These are phyloP conservation scores for Drechslerella dactyloides DNA, from an alignment of 2,329 filamentous ascomycete genomes.

Conservation along the genomic window DNA sequence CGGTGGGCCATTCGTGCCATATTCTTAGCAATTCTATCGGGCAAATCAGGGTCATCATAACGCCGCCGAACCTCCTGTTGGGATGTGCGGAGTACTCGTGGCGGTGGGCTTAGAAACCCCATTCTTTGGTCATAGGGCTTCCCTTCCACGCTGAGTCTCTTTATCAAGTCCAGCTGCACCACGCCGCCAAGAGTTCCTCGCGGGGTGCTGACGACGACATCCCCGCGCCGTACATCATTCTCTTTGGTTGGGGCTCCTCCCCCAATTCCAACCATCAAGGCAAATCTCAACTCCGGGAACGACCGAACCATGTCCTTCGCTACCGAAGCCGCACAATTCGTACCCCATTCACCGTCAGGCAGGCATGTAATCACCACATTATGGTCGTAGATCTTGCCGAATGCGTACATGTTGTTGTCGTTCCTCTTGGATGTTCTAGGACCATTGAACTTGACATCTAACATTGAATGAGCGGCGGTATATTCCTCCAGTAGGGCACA, in stretches of 20 bases:
- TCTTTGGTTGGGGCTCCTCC: conserved; percentile 21
- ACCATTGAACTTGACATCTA: not conserved
- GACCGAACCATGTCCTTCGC: not conserved
- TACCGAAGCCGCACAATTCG: not conserved
- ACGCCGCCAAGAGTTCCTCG: not conserved
- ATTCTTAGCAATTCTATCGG: too few species aligned
- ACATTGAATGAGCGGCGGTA: conserved; percentile 2
- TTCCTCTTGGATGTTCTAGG: not conserved
- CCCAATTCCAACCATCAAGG: conserved; percentile 24
- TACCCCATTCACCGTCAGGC: conserved; percentile 11
- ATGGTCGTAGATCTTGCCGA: conserved; percentile 8
- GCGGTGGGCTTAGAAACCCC: not conserved
- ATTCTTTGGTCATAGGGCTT: conserved; percentile 3
- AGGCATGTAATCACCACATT: conserved; percentile 19
- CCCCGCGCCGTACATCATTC: conserved; percentile 12
- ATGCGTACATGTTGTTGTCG: conserved; percentile 14
- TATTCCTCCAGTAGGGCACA: too few species aligned
- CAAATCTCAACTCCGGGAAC: conserved; percentile 5
- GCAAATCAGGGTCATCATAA: too few species aligned
- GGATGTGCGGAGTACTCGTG: not conserved
- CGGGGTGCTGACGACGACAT: conserved; percentile 22
- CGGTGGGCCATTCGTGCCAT: too few species aligned
- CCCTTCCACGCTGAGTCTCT: not conserved
- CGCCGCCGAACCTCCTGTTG: too few species aligned
- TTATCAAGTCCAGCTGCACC: conserved; percentile 28